Evolutionary conservation across 2,329 filamentous ascomycete genomes (phyloP).

Genomic region (Myriosclerotinia scirpicola): DNA sequence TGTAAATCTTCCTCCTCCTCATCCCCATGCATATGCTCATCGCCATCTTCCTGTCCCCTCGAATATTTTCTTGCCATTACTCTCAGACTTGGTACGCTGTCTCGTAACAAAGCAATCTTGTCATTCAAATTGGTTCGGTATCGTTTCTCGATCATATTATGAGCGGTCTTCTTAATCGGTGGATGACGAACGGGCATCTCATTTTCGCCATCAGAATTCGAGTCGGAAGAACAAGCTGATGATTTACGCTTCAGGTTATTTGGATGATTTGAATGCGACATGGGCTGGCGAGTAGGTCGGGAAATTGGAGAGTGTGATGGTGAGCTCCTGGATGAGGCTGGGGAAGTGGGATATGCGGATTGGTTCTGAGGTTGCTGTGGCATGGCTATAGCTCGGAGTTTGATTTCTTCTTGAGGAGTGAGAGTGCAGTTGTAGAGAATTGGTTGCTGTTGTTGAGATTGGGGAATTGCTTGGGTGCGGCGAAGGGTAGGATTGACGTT

Average conservation of each 20-base stretch:
- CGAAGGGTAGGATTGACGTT: conserved; percentile 9
- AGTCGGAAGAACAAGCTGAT: conserved; percentile 27
- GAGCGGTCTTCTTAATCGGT: conserved; percentile 71
- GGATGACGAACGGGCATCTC: conserved; percentile 50
- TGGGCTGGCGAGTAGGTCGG: conserved; percentile 44
- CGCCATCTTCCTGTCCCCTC: conserved; percentile 53
- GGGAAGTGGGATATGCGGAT: conserved; percentile 49
- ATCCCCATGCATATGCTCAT: conserved; percentile 42
- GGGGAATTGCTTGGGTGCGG: conserved; percentile 14
- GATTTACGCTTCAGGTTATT: conserved; percentile 49
- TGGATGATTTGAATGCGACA: conserved; percentile 45
- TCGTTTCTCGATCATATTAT: conserved; percentile 84
- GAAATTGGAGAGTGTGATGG: conserved; percentile 48
- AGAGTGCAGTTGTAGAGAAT: conserved; percentile 25
- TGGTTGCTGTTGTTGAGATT: conserved; percentile 17
- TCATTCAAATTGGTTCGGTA: conserved; percentile 83
- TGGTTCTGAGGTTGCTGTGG: conserved; percentile 48
- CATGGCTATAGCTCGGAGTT: conserved; percentile 63
- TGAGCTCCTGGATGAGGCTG: conserved; percentile 41
- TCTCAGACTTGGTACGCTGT: conserved; percentile 70
- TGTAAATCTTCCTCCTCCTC: conserved; percentile 51
- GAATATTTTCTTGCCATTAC: conserved; percentile 49
- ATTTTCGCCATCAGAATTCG: conserved; percentile 45
- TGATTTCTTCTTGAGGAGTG: conserved; percentile 37
- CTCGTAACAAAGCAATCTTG: conserved; percentile 73